Conservation (phyloP, 805 yeast genomes). For the Kodamaea nitidulidarum region DNA sequence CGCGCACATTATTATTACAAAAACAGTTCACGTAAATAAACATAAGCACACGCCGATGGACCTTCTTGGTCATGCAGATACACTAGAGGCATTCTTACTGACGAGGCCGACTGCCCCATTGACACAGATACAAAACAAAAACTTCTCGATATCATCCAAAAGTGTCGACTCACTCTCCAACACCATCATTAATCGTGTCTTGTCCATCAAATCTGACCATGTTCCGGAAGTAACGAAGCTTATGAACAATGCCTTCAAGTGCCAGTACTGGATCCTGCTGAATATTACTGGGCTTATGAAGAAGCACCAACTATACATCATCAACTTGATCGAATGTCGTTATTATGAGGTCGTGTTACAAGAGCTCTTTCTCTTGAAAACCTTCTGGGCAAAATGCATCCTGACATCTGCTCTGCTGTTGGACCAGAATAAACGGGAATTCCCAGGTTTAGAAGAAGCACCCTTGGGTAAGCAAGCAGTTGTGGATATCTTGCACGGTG, state of each 20-base stretch:
- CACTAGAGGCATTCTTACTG: slow-evolving; percentile 6
- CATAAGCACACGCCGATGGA: slow-evolving; percentile 4
- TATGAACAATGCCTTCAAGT: slow-evolving; percentile 13
- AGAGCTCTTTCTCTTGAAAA: slow-evolving; percentile 5
- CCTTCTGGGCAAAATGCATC: background rate
- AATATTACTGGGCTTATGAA: slow-evolving; percentile 14
- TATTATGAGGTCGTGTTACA: slow-evolving; percentile 11
- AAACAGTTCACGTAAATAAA: slow-evolving; percentile 2
- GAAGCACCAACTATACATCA: slow-evolving; percentile 26
- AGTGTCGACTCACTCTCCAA: slow-evolving; percentile 1
- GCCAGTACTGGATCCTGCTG: slow-evolving; percentile 15
- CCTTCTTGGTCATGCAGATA: slow-evolving; percentile 2
- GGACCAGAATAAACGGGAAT: background rate
- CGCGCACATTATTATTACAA: slow-evolving; percentile 1
- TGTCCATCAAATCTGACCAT: background rate
- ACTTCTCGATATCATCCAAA: background rate
- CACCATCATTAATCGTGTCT: background rate
- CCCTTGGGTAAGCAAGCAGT: background rate
- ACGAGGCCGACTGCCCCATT: slow-evolving; percentile 1
- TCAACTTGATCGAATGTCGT: slow-evolving; percentile 20
- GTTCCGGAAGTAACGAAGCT: background rate
- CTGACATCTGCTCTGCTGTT: background rate
- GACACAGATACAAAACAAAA: slow-evolving; percentile 4
- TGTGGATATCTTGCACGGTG: slow-evolving; percentile 1
- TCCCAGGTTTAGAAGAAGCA: background rate